Evolutionary conservation across 805 yeast genomes (phyloP), one percentile per base, ranked within the genome.

Genomic region (Starmerella stigmatis): DNA sequence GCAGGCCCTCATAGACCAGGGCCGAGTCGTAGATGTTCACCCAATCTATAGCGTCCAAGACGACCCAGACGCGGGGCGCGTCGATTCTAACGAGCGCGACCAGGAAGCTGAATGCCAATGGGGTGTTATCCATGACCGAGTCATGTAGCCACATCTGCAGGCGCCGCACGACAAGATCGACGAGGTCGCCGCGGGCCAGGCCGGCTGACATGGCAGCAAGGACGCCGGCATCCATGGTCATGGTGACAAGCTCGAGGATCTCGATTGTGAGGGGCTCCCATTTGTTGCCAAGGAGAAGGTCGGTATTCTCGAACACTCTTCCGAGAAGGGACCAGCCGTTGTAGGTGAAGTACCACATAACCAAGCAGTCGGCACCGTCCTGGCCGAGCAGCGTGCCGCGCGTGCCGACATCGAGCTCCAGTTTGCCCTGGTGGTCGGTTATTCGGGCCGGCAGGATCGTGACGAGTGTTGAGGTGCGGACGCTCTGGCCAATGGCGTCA

Each of bases 301-400:
- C 54, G 9, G 80, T 62, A 51, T 81, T 81, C 52, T 82, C 86
- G 26, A 88, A 61, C 0, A 83, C 65, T 55, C 94, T 72, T 1
- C 96, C 96, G 15, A 89, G 55, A 22, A 82, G 63, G 0, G 94
- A 74, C 94, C 96, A 86, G 1, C 96, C 96, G 57, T 79, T 83
- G 59, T 79, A 86, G 3, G 72, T 70, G 58, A 81, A 75, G 22
- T 79, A 64, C 64, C 92, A 86, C 19, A 85, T 72, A 3, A 82
- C 81, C 9, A 65, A 53, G 22, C 51, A 46, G 15, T 49, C 46
- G 7, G 64, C 59, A 21, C 63, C 56, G 12, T 65, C 62, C 3
- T 65, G 57, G 3, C 75, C 68, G 9, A 88, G 62, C 3, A 84
- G 62, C 52, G 81, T 79, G 2, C 89, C 96, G 45, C 69, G 73